Conservation (phyloP, 2,329 filamentous ascomycete genomes). For the Colletotrichum sp. region DNA sequence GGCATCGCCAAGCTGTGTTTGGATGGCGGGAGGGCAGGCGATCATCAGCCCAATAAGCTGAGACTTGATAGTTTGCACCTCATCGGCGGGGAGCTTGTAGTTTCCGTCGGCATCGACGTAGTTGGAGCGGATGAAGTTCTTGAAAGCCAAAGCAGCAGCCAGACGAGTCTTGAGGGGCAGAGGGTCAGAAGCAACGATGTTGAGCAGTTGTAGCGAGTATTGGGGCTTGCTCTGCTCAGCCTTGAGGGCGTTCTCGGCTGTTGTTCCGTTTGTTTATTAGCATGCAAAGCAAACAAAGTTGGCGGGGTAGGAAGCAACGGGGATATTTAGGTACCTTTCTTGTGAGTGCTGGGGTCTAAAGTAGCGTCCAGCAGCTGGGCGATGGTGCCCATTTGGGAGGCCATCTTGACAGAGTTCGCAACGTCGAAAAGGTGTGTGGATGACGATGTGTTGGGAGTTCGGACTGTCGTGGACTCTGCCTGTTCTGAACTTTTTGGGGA, state of each 20-base stretch:
- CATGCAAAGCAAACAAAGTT: slow-evolving; percentile 28
- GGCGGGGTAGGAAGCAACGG: slow-evolving; percentile 31
- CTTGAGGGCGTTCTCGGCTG: slow-evolving; percentile 84
- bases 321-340: slow-evolving; percentile 70
- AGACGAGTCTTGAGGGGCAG: slow-evolving; percentile 82
- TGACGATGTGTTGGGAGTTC: not conserved
- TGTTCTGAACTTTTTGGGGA: slow-evolving; percentile 17
- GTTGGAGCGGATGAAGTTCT: slow-evolving; percentile 95
- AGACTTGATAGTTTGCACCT: slow-evolving; percentile 90
- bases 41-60: slow-evolving; percentile 98
- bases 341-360: slow-evolving; percentile 85
- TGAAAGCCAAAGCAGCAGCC: slow-evolving; percentile 91
- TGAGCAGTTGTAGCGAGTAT: slow-evolving; percentile 87
- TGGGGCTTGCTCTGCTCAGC: slow-evolving; percentile 81
- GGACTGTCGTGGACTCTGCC: slow-evolving; percentile 5
- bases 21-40: slow-evolving; percentile 82
- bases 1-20: slow-evolving; percentile 93
- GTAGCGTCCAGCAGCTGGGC: slow-evolving; percentile 90
- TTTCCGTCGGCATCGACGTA: slow-evolving; percentile 95
- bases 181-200: slow-evolving; percentile 81
- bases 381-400: slow-evolving; percentile 63
- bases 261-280: slow-evolving; percentile 39
- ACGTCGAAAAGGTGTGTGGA: slow-evolving; percentile 1
- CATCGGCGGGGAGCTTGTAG: slow-evolving; percentile 83
- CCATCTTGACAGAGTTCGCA: slow-evolving; percentile 49